Evolutionary conservation across 768 basidiomycete genomes (phyloP), one percentile per base, ranked within the genome.

Genomic region (Leccinum uliginosum): DNA sequence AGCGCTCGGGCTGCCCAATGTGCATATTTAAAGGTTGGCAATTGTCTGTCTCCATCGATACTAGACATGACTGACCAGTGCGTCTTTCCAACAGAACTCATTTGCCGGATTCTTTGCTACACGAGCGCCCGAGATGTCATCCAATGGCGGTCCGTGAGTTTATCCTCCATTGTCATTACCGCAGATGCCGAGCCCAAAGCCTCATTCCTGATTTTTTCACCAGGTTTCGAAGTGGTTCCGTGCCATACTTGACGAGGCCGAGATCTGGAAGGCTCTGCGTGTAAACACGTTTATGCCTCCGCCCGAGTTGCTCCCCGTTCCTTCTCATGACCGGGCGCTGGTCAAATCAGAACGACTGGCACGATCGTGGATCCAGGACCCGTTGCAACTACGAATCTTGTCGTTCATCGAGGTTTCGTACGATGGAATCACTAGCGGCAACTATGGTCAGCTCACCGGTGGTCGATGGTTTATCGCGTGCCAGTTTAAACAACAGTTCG

Each of bases 401-500:
- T 50, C 51, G 3, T 40, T 11, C n/a, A 10, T 40, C 6, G 9
- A 29, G 9, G 24, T 60, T 24, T 38, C 40, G 10, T 38, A 50
- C 10, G 11, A 58, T 8, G 32, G 34, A 14, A 1, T 2, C 1
- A 10, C 30, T 32, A 32, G 32, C 12, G 32, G 32, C 32, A n/a
- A 21, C 3, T 9, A 32, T 2, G 32, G 32, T 12, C 32, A 32
- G 4, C 48, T 59, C 3, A 10, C 53, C 2, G 56, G 43, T 30
- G 58, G 55, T 11, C 35, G 51, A 21, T 59, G 59, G 56, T 23
- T 59, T 6, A 6, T 51, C 6, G 34, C 50, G 26, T 50, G 51
- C 10, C 51, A 58, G 38, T 27, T 6, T 3, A 4, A 17, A 1
- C 40, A 21, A 14, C 49, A 56, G 15, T 26, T 59, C 11, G 59